Percentiles rank a stretch among this genome's conserved stretches.
phyloP scores from a whole-genome alignment of 192 early-diverging fungal species.

The Entomortierella beljakovae region DNA sequence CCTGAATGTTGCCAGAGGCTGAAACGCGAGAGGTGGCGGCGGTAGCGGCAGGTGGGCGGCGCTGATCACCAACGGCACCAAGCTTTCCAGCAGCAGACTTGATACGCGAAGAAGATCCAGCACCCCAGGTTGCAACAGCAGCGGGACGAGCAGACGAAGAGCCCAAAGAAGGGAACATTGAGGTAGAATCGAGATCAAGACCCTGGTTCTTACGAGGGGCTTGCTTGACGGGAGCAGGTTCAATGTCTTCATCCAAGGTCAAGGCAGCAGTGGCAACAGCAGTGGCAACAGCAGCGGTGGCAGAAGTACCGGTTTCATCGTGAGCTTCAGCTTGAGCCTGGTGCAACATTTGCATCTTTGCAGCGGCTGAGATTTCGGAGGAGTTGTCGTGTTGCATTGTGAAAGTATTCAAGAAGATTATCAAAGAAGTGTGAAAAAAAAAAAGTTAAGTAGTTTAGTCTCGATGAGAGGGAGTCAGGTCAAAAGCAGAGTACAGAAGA shows the following conservation, averaged over 20 bases:
- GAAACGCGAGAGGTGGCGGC: constrained; percentile 44
- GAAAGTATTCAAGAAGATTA: neutral
- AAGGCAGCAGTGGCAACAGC: constrained; percentile 27
- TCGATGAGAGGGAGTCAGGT: constrained; percentile 26
- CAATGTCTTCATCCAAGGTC: constrained; percentile 14
- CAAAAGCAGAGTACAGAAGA: constrained; percentile 39
- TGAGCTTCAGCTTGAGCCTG: constrained; percentile 46
- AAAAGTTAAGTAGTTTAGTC: neutral
- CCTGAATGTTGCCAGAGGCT: constrained; percentile 62
- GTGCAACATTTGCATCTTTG: constrained; percentile 44
- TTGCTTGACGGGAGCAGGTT: constrained; percentile 20
- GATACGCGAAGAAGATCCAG: constrained; percentile 55
- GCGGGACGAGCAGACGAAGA: constrained; percentile 53
- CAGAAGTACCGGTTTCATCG: constrained; percentile 33
- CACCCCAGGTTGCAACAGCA: constrained; percentile 53
- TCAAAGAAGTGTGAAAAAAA: constrained; percentile 6
- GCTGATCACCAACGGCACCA: constrained; percentile 56
- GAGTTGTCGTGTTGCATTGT: constrained; percentile 39
- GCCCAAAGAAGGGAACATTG: constrained; percentile 84
- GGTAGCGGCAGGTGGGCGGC: constrained; percentile 43
- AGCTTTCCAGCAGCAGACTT: constrained; percentile 53
- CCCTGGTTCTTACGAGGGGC: constrained; percentile 40
- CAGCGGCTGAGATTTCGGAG: constrained; percentile 26
- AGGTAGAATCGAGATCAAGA: constrained; percentile 70
- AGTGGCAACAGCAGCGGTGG: constrained; percentile 33